Base-by-base conservation (phyloP, 2,329 filamentous ascomycete species). In the Leptodontidium sp. region DNA sequence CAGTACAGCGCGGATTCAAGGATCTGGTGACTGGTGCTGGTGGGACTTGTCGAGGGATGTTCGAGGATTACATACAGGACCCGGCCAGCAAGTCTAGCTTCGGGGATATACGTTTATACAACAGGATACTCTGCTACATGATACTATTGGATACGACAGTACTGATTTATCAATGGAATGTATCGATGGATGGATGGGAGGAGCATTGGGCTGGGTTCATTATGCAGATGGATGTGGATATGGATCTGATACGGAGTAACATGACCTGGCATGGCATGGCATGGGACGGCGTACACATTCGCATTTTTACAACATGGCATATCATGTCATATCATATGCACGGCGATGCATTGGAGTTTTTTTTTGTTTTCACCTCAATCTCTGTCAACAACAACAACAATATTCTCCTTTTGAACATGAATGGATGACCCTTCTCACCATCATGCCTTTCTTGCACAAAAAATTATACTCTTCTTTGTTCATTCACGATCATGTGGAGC, bases 241-340 rank as follows among this genome's bases (percentile, higher is more conserved):
- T 47, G 17, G 53, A 40, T 40, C 21, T 29, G 32, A 14, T 24
- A 57, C n/a, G 49, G 21, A 17, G 15, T 4, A 14, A 14, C 9
- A 32, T 53, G 49, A 21, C 50, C 29, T 32, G 45, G 45, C 14
- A n/a, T 21, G 45, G 45, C 4, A 5, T 24, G 29, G 29, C 53
- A 57, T 57, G 53, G 53, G 15, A 40, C 53, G 53, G 53, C 53
- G 53, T 17, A 57, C 53, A 57, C 14, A 53, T 53, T 26, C 5
- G 21, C 50, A 53, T 53, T n/a, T 49, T 7, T n/a, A n/a, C 8
- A n/a, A 4, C 12, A 53, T 21, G 21, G 21, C 21, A 21, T 21
- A 21, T 21, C 21, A 21, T 21, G 21, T 32, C 26, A 52, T 26
- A 52, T 21, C 17, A 49, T 21, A 52, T 52, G 21, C 49, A 50